Base-by-base conservation (phyloP, 75 land plant genomes). In the Sequoiadendron giganteum region DNA sequence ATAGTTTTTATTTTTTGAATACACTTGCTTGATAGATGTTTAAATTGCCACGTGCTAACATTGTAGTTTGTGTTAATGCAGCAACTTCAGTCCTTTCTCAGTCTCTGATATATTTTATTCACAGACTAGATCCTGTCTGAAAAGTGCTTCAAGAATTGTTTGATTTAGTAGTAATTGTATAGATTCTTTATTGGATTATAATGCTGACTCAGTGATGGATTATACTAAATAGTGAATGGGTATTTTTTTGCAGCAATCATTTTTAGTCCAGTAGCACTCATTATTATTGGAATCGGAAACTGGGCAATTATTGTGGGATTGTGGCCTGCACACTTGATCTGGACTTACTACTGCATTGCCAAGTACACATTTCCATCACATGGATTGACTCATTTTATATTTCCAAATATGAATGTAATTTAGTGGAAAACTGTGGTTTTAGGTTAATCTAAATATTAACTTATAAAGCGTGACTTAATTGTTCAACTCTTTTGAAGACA, bases 281-380 rank as follows among this genome's bases (percentile, higher is more conserved):
- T 86, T 42, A 92, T 96, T 28, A 83, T 96, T 42, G 80, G 90
- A 43, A 54, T 89, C 86, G 96, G 95, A 83, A 92, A 92, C 83
- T 90, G 94, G 38, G 90, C 96, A 16, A 96, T 97, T 81, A 89
- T 93, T 34, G 48, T 97, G 32, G 98, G 98, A 25, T 92, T 97
- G 1, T 97, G 97, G 97, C 95, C 95, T 86, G 94, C 93, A 39
- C 97, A 95, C 92, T 87, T 91, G 87, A 5, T 94, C 21, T 91
- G 94, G 95, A 94, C 94, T 21, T 95, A 88, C 90, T 93, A 91
- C 85, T 90, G 95, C 39, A 87, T 96, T 13, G 85, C 86, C 42
- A 96, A 84, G 99, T 97, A 89, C 9, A 85, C 4, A 19, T 82
- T 36, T 85, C 10, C 10, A 80, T 80, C n/a, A 43, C 47, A 43